Base-by-base conservation (phyloP, 2,329 filamentous ascomycete species). In the Graphiopsis chlorocephala region DNA sequence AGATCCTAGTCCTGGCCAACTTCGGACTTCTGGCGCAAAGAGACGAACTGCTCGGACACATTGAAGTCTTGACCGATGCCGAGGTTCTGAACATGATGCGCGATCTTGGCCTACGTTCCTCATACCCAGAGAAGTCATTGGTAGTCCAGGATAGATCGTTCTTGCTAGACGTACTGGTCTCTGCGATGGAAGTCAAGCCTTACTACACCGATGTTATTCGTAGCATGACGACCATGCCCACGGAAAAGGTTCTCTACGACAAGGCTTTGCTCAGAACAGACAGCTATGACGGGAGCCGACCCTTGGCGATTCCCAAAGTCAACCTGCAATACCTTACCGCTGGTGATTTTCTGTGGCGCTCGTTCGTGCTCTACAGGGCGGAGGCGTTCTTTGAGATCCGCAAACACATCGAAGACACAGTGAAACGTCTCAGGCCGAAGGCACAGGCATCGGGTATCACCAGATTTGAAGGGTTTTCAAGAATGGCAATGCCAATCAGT, bases 311-410 rank as follows among this genome's bases (percentile, higher is more conserved):
- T 50, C 95, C 95, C 2, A 99, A 99, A 76, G 80, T 98, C 53
- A 99, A 97, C 71, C 81, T 99, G 29, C 95, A 99, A 74, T 99
- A 99, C 77, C 83, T 99, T 15, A 96, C 93, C 2, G 87, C 97
- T 59, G 93, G 93, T 2, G 95, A 99, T 77, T 99, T 99, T 72
- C 80, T 99, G n/a, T 99, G 93, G 93, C 87, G 96, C 67, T 93
- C 94, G 0, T 89, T 98, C 72, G 84, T 96, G 15, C 82, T 99
- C 10, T 95, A 97, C 75, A 88, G 94, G 47, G 91, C 89, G 65
- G 95, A 99, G 77, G 86, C 94, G 0, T 97, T 98, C 75, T 98
- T 96, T 76, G 91, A 92, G 66, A 94, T 99, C 66, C 88, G 93
- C 53, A 94, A 93, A 73, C 92, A 99, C 74, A 88, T 99, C 64